Evolutionary conservation across 352 stramenopile species (phyloP), one percentile per base, ranked within the genome.

Genomic region (Pseudoperonospora humuli): DNA sequence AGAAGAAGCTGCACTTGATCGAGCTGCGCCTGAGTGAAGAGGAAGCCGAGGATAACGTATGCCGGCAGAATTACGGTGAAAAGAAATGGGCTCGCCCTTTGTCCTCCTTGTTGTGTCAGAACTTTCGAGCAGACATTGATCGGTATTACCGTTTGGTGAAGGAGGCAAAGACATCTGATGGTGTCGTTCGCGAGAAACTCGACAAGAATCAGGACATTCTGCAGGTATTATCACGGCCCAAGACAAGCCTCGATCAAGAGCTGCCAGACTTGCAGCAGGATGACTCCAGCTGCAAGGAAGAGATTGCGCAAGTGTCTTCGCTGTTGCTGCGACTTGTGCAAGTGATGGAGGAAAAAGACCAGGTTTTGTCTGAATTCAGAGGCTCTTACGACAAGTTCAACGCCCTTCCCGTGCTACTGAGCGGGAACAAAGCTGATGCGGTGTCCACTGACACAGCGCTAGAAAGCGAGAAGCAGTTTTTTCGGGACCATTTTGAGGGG

Each of bases 71-170:
- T 44, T 89, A 89, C 24, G 72, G 74, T 19, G 57, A 54, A 17
- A 61, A 46, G 17, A 60, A 62, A n/a, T 89, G 77, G 77, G 25
- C 54, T 21, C 67, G 74, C 0, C 71, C 77, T 7, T n/a, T 63
- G 31, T 89, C 76, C 8, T 54, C 57, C 2, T 48, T 57, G 4
- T 45, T 89, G 6, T 83, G 78, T 45, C 57, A 75, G 25, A 66
- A 60, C 32, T 85, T 89, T 45, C 64, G 61, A 23, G 44, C 61
- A 11, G 77, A 89, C 44, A 64, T 86, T 40, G 75, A 86, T 50
- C 74, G 77, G 13, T 89, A 83, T 49, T 84, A 77, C 41, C 70
- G 75, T 5, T 54, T 89, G n/a, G 57, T 86, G 5, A 77, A 76
- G 25, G 71, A 89, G 27, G 75, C 70, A 6, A 84, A 82, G 41